phyloP scores from a whole-genome alignment of 257 asterid species.

The Solanum gracilifrons region DNA sequence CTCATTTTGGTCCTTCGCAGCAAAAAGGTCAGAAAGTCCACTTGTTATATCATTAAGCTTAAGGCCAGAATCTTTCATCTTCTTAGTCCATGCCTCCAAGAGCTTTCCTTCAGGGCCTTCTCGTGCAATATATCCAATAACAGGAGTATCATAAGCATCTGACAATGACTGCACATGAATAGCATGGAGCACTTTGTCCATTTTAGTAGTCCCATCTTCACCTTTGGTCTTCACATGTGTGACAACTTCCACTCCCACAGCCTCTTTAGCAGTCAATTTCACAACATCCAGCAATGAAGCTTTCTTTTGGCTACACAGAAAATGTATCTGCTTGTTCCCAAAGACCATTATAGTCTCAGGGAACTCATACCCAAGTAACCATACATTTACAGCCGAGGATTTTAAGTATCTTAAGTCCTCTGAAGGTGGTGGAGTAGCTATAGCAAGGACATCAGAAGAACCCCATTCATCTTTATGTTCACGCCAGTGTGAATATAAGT shows the following conservation, averaged over 20 bases:
- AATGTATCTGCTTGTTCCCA: constrained; percentile 13
- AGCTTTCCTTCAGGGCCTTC: constrained; percentile 24
- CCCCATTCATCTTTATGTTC: constrained; percentile 43
- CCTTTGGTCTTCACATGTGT: constrained; percentile 16
- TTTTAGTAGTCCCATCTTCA: constrained; percentile 8
- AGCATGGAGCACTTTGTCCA: constrained; percentile 9
- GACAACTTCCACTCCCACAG: constrained; percentile 10
- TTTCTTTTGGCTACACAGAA: constrained; percentile 20
- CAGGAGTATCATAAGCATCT: constrained; percentile 6
- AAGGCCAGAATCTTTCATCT: constrained; percentile 4
- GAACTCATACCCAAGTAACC: constrained; percentile 18
- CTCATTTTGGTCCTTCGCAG: constrained; percentile 17
- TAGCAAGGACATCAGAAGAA: constrained; percentile 26
- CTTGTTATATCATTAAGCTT: constrained; percentile 6
- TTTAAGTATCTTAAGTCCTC: constrained; percentile 42
- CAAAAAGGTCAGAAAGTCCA: constrained; percentile 17
- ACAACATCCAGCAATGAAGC: constrained; percentile 15
- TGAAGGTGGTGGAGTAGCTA: constrained; percentile 47
- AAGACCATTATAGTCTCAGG: constrained; percentile 24
- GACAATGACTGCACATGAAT: background rate
- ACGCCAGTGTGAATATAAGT: constrained; percentile 38
- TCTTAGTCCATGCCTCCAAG: constrained; percentile 14
- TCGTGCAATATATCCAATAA: constrained; percentile 11
- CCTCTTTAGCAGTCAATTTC: constrained; percentile 8
- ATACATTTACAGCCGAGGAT: constrained; percentile 17